Conservation (phyloP, 2,329 filamentous ascomycete genomes). For the Diaporthe longicolla region DNA sequence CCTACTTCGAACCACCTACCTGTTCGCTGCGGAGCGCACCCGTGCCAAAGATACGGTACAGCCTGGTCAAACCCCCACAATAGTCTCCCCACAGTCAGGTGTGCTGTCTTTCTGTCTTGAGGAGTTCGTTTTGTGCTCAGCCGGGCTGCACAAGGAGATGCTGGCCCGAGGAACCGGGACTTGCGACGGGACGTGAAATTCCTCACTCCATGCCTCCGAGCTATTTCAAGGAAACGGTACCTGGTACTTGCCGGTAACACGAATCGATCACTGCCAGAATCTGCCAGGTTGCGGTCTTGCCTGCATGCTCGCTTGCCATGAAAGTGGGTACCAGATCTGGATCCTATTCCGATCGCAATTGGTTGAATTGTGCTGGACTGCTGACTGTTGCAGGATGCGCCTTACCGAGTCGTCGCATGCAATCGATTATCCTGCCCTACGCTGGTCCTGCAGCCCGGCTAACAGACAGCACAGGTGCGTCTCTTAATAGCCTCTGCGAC, state of each 20-base stretch:
- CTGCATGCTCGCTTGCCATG: conserved; percentile 13
- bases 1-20: background rate
- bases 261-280: conserved; percentile 17
- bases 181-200: background rate
- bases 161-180: conserved; percentile 1
- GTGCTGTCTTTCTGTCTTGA: background rate
- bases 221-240: background rate
- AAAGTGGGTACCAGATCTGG: conserved; percentile 25
- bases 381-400: conserved; percentile 35
- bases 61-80: background rate
- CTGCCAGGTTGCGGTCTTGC: conserved; percentile 14
- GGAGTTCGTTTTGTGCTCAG: background rate
- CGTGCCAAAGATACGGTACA: background rate
- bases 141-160: background rate
- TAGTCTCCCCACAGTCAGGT: background rate
- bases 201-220: background rate
- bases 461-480: background rate
- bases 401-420: conserved; percentile 23
- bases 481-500: background rate
- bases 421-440: conserved; percentile 25
- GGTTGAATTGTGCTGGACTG: conserved; percentile 17
- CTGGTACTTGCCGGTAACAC: conserved; percentile 17
- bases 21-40: background rate
- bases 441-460: conserved; percentile 7
- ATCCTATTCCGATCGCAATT: conserved; percentile 1